These are phyloP conservation scores for Rubus idaeus DNA, from an alignment of 306 rosid species.

Conservation along the genomic window DNA sequence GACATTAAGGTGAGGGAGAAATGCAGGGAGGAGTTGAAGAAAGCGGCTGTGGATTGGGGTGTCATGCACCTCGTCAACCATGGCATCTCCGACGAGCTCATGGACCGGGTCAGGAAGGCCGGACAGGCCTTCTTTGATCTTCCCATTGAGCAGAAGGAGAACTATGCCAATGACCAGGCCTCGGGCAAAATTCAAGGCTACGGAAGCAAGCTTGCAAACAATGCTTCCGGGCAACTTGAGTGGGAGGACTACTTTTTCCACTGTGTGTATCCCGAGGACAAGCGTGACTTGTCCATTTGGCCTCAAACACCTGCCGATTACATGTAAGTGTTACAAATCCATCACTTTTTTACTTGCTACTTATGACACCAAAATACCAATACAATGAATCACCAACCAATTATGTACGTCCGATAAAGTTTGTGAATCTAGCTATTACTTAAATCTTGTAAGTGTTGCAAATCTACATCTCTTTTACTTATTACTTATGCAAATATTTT, in stretches of 20 bases:
- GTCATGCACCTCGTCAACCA: slow-evolving; percentile 84
- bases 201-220: slow-evolving; percentile 89
- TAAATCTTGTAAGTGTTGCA: too few species aligned
- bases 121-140: slow-evolving; percentile 56
- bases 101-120: slow-evolving; percentile 42
- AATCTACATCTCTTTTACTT: too few species aligned
- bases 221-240: slow-evolving; percentile 68
- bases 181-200: slow-evolving; percentile 72
- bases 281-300: slow-evolving; percentile 68
- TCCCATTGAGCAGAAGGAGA: slow-evolving; percentile 68
- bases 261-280: slow-evolving; percentile 57
- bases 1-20: slow-evolving; percentile 41
- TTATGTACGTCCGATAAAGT: too few species aligned
- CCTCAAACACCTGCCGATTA: slow-evolving; percentile 64
- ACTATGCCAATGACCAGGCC: slow-evolving; percentile 64
- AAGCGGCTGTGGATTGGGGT: slow-evolving; percentile 81
- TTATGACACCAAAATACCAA: too few species aligned
- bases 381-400: too few species aligned
- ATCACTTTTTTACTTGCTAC: neutral
- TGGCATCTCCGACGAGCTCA: slow-evolving; percentile 57
- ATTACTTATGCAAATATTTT: too few species aligned
- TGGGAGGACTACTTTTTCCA: slow-evolving; percentile 94
- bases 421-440: too few species aligned
- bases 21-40: slow-evolving; percentile 55
- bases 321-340: slow-evolving; percentile 34